phyloP scores from a whole-genome alignment of 768 basidiomycete genomes.

The Leccinellum luteum region DNA sequence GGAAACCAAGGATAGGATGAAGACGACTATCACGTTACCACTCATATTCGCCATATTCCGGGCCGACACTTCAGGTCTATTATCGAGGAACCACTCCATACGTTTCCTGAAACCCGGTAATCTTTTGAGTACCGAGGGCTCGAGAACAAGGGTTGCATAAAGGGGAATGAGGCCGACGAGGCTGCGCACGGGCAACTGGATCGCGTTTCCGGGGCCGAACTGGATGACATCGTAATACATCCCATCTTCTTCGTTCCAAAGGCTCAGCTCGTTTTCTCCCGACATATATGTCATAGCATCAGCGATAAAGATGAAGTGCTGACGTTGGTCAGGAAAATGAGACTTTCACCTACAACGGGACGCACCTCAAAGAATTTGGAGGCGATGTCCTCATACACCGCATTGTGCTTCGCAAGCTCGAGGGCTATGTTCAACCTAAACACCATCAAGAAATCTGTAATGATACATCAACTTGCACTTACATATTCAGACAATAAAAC shows the following conservation, averaged over 20 bases:
- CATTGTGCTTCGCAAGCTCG: conserved; percentile 96
- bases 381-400: conserved; percentile 98
- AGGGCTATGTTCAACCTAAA: conserved; percentile 92
- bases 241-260: conserved; percentile 97
- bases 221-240: conserved; percentile 99
- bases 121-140: conserved; percentile 82
- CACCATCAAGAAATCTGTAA: conserved; percentile 1
- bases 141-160: conserved; percentile 91
- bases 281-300: conserved; percentile 96
- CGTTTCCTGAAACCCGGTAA: conserved; percentile 99
- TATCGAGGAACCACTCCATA: conserved; percentile 97
- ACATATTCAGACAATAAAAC: conserved; percentile 98
- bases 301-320: conserved; percentile 98
- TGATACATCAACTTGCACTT: conserved; percentile 19
- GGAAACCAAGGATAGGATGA: background rate
- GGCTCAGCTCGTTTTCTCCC: conserved; percentile 72
- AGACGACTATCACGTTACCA: conserved; percentile 40
- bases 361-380: conserved; percentile 92
- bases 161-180: conserved; percentile 98
- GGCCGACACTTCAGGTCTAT: conserved; percentile 81
- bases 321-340: conserved; percentile 16
- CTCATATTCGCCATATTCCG: conserved; percentile 98
- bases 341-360: background rate
- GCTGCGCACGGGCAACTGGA: conserved; percentile 91
- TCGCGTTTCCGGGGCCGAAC: conserved; percentile 74